Evolutionary conservation across 352 stramenopile species (phyloP), one percentile per base, ranked within the genome.

Genomic region (Phytopythium aichiense): DNA sequence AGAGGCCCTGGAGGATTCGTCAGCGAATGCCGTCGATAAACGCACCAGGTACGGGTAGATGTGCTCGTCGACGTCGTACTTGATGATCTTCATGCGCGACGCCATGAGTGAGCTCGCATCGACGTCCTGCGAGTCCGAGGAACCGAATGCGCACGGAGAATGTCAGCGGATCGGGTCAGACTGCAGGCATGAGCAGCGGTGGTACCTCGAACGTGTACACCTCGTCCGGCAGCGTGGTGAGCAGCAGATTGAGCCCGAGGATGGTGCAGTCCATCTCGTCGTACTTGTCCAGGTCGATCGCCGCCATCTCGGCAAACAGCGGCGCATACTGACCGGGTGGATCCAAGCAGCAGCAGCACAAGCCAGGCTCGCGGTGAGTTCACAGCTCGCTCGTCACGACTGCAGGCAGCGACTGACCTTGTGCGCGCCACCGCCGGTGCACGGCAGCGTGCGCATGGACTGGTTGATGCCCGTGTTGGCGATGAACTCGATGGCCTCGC

Each of bases 211-310:
- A 99, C 31, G 97, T 99, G 72, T 98, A 99, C 61, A 98, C 98
- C 88, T 99, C 97, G 61, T 98, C 94, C 0, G 95, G 86, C 12
- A 99, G 78, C 60, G 96, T 98, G 20, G 91, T 95, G 45, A 99
- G 79, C 18, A 99, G 77, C 68, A 99, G 98, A 77, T 99, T 95
- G 73, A 99, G 95, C 4, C 97, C 97, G 38, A 95, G 76, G 64
- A 99, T 97, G 31, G 98, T 89, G 71, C 94, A 98, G 61, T 98
- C 89, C 67, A 99, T 96, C 77, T 99, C 97, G 33, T 94, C 85
- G 55, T 90, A 90, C 51, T 91, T 94, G 30, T 92, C 77, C 45
- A 95, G 68, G 20, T 92, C 74, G 49, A 95, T 95, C 0, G 78
- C 85, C n/a, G 86, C 85, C 25, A 91, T 72, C n/a, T 91, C 77